Evolutionary conservation across 2,329 filamentous ascomycete species (phyloP).

Genomic region (Epichloe hybrida): DNA sequence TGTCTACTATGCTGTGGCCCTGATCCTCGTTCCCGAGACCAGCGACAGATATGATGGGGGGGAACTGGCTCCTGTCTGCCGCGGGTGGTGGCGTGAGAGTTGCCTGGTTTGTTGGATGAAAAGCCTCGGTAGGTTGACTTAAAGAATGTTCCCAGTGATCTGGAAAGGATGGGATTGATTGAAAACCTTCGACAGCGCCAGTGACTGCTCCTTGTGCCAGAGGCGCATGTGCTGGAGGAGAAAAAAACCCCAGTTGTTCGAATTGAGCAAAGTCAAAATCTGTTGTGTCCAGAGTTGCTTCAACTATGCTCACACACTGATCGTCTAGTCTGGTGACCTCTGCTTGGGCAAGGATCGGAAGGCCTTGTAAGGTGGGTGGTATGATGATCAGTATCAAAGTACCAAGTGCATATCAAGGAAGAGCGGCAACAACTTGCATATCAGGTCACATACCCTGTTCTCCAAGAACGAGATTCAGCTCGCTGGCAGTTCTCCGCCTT

Average conservation of each 20-base stretch:
- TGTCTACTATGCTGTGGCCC: slow-evolving; percentile 7
- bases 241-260: slow-evolving; percentile 18
- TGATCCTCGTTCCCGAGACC: not conserved
- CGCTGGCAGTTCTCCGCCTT: slow-evolving; percentile 21
- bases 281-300: slow-evolving; percentile 16
- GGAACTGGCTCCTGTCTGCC: not conserved
- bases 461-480: slow-evolving; percentile 20
- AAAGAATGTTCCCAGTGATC: slow-evolving; percentile 13
- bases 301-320: slow-evolving; percentile 16
- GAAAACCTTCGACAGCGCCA: slow-evolving; percentile 6
- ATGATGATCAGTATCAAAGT: not conserved
- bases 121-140: slow-evolving; percentile 4
- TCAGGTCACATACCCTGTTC: slow-evolving; percentile 21
- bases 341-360: slow-evolving; percentile 14
- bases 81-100: not conserved
- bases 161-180: slow-evolving; percentile 9
- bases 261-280: slow-evolving; percentile 23
- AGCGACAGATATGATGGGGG: not conserved
- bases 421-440: not conserved
- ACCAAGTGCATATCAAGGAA: not conserved
- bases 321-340: slow-evolving; percentile 12
- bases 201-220: slow-evolving; percentile 17
- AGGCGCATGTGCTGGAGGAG: slow-evolving; percentile 10
- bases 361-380: slow-evolving; percentile 5
- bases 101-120: not conserved